Evolutionary conservation across 352 stramenopile species (phyloP).

Genomic region (Globisporangium ultimum): DNA sequence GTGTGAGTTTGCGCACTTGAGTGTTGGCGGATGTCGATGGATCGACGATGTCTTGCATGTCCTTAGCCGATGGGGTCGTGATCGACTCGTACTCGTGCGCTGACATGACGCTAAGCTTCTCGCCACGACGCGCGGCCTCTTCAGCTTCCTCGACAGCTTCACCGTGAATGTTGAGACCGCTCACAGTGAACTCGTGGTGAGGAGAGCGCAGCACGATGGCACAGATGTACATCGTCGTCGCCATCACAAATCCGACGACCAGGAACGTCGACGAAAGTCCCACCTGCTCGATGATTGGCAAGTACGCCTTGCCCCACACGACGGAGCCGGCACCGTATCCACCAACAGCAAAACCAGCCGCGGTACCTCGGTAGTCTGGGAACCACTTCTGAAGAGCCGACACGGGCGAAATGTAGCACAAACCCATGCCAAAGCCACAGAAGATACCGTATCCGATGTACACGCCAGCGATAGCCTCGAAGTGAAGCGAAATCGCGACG

Average conservation of each 20-base stretch:
- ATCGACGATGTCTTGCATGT: conserved; percentile 30
- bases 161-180: conserved; percentile 62
- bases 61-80: conserved; percentile 23
- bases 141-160: conserved; percentile 35
- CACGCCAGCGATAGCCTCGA: conserved; percentile 39
- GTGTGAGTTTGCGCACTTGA: conserved; percentile 44
- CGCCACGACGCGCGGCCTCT: conserved; percentile 23
- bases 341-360: conserved; percentile 63
- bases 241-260: conserved; percentile 41
- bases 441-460: conserved; percentile 73
- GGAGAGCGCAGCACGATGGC: conserved; percentile 43
- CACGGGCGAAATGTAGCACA: conserved; percentile 78
- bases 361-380: conserved; percentile 65
- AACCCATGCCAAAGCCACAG: conserved; percentile 52
- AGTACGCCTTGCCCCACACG: conserved; percentile 64
- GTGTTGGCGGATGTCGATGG: conserved; percentile 26
- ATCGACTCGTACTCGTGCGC: conserved; percentile 44
- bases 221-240: conserved; percentile 33
- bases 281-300: conserved; percentile 48
- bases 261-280: conserved; percentile 47
- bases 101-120: conserved; percentile 46
- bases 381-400: conserved; percentile 80
- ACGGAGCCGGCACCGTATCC: conserved; percentile 61
- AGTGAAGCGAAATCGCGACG: conserved; percentile 43
- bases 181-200: conserved; percentile 39